Base-by-base conservation (phyloP, 2,329 filamentous ascomycete genomes). In the Magnaporthiopsis poae region DNA sequence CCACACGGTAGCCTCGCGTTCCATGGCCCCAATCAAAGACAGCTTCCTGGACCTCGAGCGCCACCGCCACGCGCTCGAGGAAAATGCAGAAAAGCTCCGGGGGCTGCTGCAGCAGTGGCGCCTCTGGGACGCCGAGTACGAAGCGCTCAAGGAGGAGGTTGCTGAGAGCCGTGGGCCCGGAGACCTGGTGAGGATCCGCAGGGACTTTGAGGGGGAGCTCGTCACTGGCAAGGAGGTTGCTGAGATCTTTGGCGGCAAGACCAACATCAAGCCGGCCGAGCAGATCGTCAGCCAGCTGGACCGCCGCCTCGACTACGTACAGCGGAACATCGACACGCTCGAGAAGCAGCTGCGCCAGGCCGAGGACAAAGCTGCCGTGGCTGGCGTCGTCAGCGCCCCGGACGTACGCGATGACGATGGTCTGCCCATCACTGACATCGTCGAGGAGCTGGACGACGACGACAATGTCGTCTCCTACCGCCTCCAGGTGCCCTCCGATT, bases 401-500 rank as follows among this genome's bases (percentile, higher is more conserved):
- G 86, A 88, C 66, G 80, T 83, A 61, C 81, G 80, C 65, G 87
- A 61, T 9, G 62, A 90, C 68, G 87, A 88, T 15, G 88, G 87
- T 21, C 80, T 92, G 65, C 90, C 92, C 0, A 85, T 98, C 67
- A 93, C 90, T 39, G 95, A 98, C 72, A 98, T 99, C 70, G 82
- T 92, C 66, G 95, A 99, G 77, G 87, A 96, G 78, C 81, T 98
- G 31, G 95, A 98, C 73, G 93, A 97, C 11, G 86, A 96, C 13
- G 95, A 88, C 66, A 95, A 96, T 72, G 84, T 98, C 4, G 77
- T 96, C 64, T 90, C 86, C 0, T 87, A 84, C 71, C 84, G 80
- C 66, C 78, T 89, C 36, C 85, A 87, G 56, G 85, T 80, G n/a
- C 89, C 92, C 0, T 89, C 88, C 8, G 85, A 89, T 65, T 80